These are phyloP conservation scores for Vitellaria paradoxa DNA, from an alignment of 179 eudicot genomes.

Conservation along the genomic window DNA sequence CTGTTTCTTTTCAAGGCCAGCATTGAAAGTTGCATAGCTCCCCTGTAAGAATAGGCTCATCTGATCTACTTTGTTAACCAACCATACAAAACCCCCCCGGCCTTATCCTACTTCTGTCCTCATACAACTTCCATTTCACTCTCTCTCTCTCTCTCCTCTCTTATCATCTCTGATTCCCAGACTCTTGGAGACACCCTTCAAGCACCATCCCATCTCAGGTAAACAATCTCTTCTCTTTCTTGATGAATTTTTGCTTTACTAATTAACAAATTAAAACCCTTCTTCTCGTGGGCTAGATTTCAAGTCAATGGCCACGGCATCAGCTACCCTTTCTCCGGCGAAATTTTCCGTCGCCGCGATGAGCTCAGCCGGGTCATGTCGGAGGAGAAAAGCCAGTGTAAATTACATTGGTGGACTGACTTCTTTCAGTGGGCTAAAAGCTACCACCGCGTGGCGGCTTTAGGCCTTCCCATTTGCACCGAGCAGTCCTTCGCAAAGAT, in stretches of 20 bases:
- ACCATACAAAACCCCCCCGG: too few relatives aligned
- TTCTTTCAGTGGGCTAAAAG: constrained; percentile 62
- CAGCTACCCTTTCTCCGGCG: constrained; percentile 37
- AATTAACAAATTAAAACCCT: background rate
- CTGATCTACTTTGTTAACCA: too few relatives aligned
- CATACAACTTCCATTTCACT: too few relatives aligned
- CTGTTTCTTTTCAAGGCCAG: too few relatives aligned
- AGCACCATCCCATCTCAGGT: constrained; percentile 1
- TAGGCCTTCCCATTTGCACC: constrained; percentile 41
- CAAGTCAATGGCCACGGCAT: constrained; percentile 31
- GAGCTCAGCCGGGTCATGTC: constrained; percentile 5
- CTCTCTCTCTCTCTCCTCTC: too few relatives aligned
- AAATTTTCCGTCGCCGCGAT: constrained; percentile 29
- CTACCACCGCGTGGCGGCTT: constrained; percentile 46
- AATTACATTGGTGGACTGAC: constrained; percentile 50
- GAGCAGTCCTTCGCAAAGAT: constrained; percentile 55
- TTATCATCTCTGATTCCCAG: background rate
- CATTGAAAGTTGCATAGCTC: too few relatives aligned
- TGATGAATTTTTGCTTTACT: background rate
- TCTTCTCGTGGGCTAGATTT: background rate
- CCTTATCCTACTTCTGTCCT: too few relatives aligned
- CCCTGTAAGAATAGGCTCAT: too few relatives aligned
- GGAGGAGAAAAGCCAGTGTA: constrained; percentile 34
- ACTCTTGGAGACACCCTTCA: background rate
- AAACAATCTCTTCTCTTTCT: background rate